Percentiles rank a stretch among this genome's conserved stretches.
Conservation (phyloP, 768 basidiomycete species). For the Boletellus emodensis region DNA sequence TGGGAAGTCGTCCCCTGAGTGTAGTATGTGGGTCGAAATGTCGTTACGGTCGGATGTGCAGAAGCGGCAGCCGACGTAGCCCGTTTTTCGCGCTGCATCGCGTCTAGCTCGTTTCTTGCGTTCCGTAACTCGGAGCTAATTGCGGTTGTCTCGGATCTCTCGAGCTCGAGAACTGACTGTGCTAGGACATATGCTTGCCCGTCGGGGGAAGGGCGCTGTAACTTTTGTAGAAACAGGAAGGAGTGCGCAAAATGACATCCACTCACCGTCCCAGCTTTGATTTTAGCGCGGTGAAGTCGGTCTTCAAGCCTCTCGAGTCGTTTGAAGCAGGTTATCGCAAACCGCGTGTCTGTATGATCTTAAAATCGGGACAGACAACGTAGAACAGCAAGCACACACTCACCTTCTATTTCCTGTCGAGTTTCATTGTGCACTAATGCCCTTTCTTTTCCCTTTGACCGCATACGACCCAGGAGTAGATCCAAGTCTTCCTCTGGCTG, state of each 20-base stretch:
- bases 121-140: slow-evolving; percentile 58
- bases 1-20: slow-evolving; percentile 40
- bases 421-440: slow-evolving; percentile 41
- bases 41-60: slow-evolving; percentile 30
- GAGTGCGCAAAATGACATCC: not conserved
- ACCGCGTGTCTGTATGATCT: slow-evolving; percentile 53
- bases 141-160: slow-evolving; percentile 56
- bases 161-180: slow-evolving; percentile 60
- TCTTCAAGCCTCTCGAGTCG: slow-evolving; percentile 52
- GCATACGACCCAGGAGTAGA: slow-evolving; percentile 16
- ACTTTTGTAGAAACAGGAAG: slow-evolving; percentile 1
- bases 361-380: slow-evolving; percentile 2
- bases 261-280: slow-evolving; percentile 55
- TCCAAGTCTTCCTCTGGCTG: slow-evolving; percentile 66
- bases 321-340: slow-evolving; percentile 63
- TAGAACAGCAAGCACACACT: not conserved
- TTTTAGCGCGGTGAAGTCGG: slow-evolving; percentile 54
- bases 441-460: slow-evolving; percentile 62
- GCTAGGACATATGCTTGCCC: slow-evolving; percentile 62
- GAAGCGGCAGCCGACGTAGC: slow-evolving; percentile 28
- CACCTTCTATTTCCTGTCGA: slow-evolving; percentile 52
- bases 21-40: slow-evolving; percentile 40
- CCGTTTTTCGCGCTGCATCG: slow-evolving; percentile 66
- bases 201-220: slow-evolving; percentile 56
- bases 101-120: slow-evolving; percentile 62